Evolutionary conservation across 2,329 filamentous ascomycete species (phyloP), one percentile per base, ranked within the genome.

Genomic region (Pseudogymnoascus sp.): DNA sequence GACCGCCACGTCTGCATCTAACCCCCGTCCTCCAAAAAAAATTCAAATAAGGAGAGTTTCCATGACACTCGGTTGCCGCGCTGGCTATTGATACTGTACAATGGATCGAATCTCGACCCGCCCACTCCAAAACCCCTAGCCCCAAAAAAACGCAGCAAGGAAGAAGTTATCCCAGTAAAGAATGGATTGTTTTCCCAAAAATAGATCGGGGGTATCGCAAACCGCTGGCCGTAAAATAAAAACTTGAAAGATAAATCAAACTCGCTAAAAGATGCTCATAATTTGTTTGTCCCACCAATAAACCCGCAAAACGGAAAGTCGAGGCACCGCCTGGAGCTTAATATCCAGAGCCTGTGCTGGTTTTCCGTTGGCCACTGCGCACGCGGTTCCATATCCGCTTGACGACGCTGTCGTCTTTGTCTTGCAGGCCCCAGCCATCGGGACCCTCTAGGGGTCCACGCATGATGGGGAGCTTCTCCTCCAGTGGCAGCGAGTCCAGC

Each of bases 321-420:
- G 45, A 33, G 45, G 27, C 45, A 4, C 42, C 42, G 12, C 15
- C 42, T 48, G 18, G 18, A 29, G 42, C 12, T 7, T 55, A 55
- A 27, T 55, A 55, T 55, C 45, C 45, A 55, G 45, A 55, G 45
- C 27, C 45, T 33, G 27, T 18, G 27, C 45, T 55, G 6, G 45
- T 1, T 33, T 55, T 55, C 8, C 45, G 45, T 12, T 55, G 45
- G 27, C 45, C 29, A 12, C 45, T 55, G 27, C 45, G 45, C 2
- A 55, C 45, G 45, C 45, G 45, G 65, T 87, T 84, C 85, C 85
- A 88, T 62, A 88, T 77, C 60, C 84, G 80, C 75, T 83, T 87
- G 69, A 87, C 80, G 2, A 84, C 77, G 4, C 81, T 79, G 59
- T 76, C 77, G 62, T 86, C 83, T 21, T 77, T 74, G 62, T 79